Evolutionary conservation across 192 early-diverging fungal species (phyloP).

Genomic region (Paraglomus brasilianum): DNA sequence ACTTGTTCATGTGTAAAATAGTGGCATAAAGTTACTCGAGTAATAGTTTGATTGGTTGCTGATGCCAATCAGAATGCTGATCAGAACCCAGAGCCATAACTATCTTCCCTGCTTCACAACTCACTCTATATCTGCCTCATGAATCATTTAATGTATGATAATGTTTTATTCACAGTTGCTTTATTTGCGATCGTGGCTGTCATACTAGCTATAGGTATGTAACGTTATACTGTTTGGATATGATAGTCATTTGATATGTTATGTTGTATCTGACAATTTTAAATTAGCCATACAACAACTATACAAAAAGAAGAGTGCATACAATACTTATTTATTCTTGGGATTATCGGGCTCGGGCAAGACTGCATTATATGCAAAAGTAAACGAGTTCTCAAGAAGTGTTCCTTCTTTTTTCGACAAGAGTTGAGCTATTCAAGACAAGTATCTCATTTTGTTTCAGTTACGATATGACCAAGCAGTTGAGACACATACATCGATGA

Average conservation of each 20-base stretch:
- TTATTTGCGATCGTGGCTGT: neutral
- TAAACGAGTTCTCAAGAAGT: neutral
- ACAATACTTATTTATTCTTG: conserved; percentile 23
- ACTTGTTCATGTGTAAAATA: too few species aligned
- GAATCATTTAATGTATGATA: conserved; percentile 5
- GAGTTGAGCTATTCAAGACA: too few species aligned
- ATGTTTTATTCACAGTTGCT: neutral
- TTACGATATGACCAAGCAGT: conserved; percentile 41
- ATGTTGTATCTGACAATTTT: neutral
- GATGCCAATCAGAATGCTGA: too few species aligned
- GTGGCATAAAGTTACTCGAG: too few species aligned
- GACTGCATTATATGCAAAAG: conserved; percentile 19
- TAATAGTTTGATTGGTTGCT: too few species aligned
- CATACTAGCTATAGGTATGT: conserved; percentile 7
- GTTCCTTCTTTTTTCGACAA: too few species aligned
- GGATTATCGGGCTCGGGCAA: conserved; percentile 25
- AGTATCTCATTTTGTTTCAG: conserved; percentile 5
- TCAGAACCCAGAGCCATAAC: neutral
- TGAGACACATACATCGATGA: conserved; percentile 67
- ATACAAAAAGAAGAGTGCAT: conserved; percentile 2
- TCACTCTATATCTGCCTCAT: too few species aligned
- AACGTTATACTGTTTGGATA: neutral
- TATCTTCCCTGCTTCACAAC: neutral
- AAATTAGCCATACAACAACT: neutral
- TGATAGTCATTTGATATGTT: neutral